A percentile compares a stretch with the other conserved stretches of the same genome.
Evolutionary conservation across 345 rosid species (phyloP).

Genomic region (Syzygium aqueum): DNA sequence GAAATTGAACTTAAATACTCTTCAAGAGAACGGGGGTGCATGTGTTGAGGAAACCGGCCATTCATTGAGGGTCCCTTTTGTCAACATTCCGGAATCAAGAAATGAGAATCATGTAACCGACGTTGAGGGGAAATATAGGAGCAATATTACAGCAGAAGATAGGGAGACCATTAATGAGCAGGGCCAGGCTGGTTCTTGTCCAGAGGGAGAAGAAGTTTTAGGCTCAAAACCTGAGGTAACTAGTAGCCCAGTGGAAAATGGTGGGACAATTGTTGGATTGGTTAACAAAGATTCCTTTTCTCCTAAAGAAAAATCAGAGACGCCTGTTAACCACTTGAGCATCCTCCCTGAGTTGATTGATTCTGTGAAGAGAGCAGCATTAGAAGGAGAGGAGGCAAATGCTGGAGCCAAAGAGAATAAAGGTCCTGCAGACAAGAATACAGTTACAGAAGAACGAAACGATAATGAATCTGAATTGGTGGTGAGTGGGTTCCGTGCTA

Average conservation of each 20-base stretch:
- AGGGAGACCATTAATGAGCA: neutral
- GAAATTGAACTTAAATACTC: neutral
- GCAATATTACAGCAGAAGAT: neutral
- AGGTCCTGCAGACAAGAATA: slow-evolving; percentile 6
- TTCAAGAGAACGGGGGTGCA: neutral
- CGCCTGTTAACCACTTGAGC: slow-evolving; percentile 35
- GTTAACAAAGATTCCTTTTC: slow-evolving; percentile 28
- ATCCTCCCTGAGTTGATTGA: slow-evolving; percentile 61
- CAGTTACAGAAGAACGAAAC: slow-evolving; percentile 16
- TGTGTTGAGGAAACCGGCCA: neutral
- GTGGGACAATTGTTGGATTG: slow-evolving; percentile 7
- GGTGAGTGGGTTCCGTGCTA: slow-evolving; percentile 36
- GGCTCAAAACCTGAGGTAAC: slow-evolving; percentile 9
- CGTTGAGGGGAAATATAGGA: neutral
- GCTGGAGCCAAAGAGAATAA: slow-evolving; percentile 33
- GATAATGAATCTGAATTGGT: slow-evolving; percentile 32
- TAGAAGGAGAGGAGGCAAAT: slow-evolving; percentile 74
- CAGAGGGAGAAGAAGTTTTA: slow-evolving; percentile 10
- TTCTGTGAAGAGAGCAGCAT: slow-evolving; percentile 64
- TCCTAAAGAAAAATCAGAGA: slow-evolving; percentile 29
- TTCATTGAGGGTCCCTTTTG: neutral
- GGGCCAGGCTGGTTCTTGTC: neutral
- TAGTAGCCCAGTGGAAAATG: slow-evolving; percentile 9
- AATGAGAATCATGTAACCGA: neutral
- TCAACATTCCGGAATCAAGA: neutral